These are phyloP conservation scores for Obelidium mucronatum DNA, from an alignment of 192 early-diverging fungal genomes.

Conservation along the genomic window DNA sequence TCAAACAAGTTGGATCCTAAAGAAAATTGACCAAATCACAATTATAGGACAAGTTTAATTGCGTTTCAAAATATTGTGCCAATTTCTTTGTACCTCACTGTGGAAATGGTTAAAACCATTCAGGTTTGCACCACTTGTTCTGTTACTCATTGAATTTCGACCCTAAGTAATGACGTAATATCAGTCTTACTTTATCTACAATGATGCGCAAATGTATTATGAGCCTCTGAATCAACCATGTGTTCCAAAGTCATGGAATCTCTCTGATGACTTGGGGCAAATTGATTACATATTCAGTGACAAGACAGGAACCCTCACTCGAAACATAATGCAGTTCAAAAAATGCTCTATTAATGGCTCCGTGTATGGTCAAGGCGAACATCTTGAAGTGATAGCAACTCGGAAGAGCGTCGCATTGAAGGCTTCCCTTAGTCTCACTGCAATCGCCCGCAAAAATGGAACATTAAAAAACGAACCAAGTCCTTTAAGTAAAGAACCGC, in stretches of 20 bases:
- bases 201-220: constrained; percentile 92
- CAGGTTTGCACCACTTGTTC: constrained; percentile 57
- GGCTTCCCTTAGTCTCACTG: constrained; percentile 17
- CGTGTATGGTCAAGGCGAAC: constrained; percentile 69
- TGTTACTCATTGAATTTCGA: not conserved
- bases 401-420: not conserved
- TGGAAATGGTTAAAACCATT: constrained; percentile 91
- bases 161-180: constrained; percentile 17
- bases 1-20: not conserved
- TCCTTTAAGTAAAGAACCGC: not conserved
- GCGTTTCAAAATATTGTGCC: constrained; percentile 96
- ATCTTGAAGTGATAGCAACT: not conserved
- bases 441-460: constrained; percentile 31
- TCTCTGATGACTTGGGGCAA: constrained; percentile 91
- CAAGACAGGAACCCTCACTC: constrained; percentile 95
- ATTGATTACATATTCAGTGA: constrained; percentile 97
- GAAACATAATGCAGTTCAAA: constrained; percentile 96
- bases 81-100: constrained; percentile 91
- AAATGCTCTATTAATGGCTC: constrained; percentile 89
- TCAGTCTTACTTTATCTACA: constrained; percentile 88
- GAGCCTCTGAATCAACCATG: constrained; percentile 77
- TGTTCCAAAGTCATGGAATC: constrained; percentile 86
- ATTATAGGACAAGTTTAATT: constrained; percentile 79
- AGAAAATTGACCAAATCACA: not conserved
- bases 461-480: not conserved